Percentiles rank a stretch among this genome's conserved stretches.
These are phyloP conservation scores for Fusarium albidum DNA, from an alignment of 2,329 filamentous ascomycete species.

Conservation along the genomic window DNA sequence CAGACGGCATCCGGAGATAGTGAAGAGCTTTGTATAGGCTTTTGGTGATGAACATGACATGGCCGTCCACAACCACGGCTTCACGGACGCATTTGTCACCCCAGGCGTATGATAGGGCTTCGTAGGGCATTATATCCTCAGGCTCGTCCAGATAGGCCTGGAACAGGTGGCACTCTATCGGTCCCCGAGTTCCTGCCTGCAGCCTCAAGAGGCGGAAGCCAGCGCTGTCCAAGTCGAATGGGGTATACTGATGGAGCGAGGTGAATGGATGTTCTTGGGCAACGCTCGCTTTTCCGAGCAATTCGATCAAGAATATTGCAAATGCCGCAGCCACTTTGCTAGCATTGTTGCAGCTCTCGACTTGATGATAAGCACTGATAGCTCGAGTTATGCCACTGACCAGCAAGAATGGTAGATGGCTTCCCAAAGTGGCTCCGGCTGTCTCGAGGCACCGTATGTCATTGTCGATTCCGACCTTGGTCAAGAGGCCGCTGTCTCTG, in stretches of 20 bases:
- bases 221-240: background rate
- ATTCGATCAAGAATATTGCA: background rate
- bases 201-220: background rate
- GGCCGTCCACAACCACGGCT: background rate
- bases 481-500: fast-evolving
- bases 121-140: background rate
- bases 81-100: fast-evolving
- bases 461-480: fast-evolving
- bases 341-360: no score
- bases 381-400: background rate
- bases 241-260: background rate
- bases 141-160: constrained; percentile 2
- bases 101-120: constrained; percentile 18
- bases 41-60: background rate
- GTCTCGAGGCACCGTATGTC: constrained; percentile 4
- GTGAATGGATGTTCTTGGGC: fast-evolving
- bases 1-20: fast-evolving
- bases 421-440: background rate
- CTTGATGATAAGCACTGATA: fast-evolving
- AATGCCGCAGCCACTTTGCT: background rate
- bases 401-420: background rate
- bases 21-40: background rate
- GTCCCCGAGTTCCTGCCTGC: background rate
- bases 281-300: fast-evolving
- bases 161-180: background rate